Percentiles rank a stretch among this genome's conserved stretches.
Conservation (phyloP, 768 basidiomycete genomes). For the Candolleomyces eurysporus region DNA sequence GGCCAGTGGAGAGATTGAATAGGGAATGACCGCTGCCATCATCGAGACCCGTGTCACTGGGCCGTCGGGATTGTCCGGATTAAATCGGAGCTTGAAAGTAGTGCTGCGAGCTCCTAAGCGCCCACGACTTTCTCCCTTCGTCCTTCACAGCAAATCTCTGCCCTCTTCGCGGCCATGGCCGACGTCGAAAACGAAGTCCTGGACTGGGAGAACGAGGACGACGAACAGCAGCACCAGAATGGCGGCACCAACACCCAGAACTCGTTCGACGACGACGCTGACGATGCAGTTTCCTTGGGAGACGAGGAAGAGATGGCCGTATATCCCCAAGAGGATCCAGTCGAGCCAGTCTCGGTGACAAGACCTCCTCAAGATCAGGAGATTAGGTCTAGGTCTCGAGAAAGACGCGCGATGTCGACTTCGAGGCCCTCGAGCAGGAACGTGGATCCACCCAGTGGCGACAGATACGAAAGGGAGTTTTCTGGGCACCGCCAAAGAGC, state of each 20-base stretch:
- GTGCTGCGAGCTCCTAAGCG: constrained; percentile 5
- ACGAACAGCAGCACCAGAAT: constrained; percentile 29
- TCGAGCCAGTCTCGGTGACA: background rate
- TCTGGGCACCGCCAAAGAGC: constrained; percentile 12
- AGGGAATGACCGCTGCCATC: background rate
- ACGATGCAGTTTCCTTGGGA: constrained; percentile 67
- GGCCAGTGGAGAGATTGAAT: background rate
- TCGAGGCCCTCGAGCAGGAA: too few relatives aligned
- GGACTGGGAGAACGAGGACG: constrained; percentile 62
- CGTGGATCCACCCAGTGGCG: background rate
- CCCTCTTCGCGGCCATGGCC: constrained; percentile 41
- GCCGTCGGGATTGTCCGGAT: constrained; percentile 16
- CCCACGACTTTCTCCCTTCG: background rate
- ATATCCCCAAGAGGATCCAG: background rate
- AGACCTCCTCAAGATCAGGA: too few relatives aligned
- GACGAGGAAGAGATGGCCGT: constrained; percentile 65
- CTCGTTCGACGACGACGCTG: constrained; percentile 41
- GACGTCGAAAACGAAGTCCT: constrained; percentile 67
- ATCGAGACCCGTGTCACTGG: background rate
- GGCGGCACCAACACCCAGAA: background rate
- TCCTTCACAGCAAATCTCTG: constrained; percentile 17
- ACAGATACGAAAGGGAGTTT: background rate
- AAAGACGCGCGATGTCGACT: too few relatives aligned
- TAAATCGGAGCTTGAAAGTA: constrained; percentile 23
- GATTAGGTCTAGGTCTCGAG: too few relatives aligned